Evolutionary conservation across 2,329 filamentous ascomycete species (phyloP), one percentile per base, ranked within the genome.

Genomic region (Chalaropsis thielavioides): DNA sequence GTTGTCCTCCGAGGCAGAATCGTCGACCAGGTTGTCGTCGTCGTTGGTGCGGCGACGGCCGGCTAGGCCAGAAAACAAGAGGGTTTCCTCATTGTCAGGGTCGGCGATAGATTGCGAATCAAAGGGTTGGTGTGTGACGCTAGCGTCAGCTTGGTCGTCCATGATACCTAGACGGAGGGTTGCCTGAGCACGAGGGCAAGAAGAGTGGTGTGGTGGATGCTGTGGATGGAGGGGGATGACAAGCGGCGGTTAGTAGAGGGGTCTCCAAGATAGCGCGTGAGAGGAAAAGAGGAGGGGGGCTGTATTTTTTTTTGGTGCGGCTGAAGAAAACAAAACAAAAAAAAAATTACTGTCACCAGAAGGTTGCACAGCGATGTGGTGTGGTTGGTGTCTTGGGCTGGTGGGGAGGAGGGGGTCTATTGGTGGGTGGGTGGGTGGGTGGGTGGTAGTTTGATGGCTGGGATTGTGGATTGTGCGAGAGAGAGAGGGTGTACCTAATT

Each of bases 21-120:
- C 83, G 71, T 95, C 90, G 49, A 88, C 90, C 71, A 89, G 88
- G 70, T 95, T 92, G 72, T 96, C 92, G 69, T 96, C 92, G 72
- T 95, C 89, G 72, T 91, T 91, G 72, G 88, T 85, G 73, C 87
- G 83, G 70, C 90, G 85, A 70, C 88, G 79, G 63, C 81, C 80
- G 68, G 78, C 79, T 67, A 80, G 78, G 66, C 85, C 78, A 75
- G 68, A 64, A 22, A 64, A 90, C 59, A 95, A 82, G 69, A 92
- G 81, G 76, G 83, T 89, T 76, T 95, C 91, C 72, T 95, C 90
- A 41, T 85, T 80, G 69, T 90, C 87, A 27, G 62, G 62, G 31
- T 67, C 65, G 40, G 59, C 62, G 51, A 67, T 44, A 59, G 62
- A 67, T 38, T 64, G 65, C 4, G 65, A 62, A 41, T 67, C 65